phyloP scores from a whole-genome alignment of 2,329 filamentous ascomycete species.

The Aspergillus unguis region DNA sequence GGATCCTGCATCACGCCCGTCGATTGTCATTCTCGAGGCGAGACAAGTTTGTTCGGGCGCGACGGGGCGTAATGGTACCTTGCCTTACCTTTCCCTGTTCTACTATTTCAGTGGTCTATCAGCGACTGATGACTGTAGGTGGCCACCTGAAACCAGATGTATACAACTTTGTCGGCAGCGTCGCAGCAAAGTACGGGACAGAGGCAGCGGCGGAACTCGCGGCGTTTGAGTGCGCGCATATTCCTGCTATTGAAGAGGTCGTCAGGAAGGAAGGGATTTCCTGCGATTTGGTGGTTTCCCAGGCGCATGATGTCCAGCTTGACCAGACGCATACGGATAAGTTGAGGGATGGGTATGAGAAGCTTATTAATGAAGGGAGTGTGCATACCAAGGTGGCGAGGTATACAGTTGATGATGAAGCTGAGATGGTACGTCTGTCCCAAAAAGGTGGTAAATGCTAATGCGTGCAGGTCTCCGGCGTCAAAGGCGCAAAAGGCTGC shows the following conservation, averaged over 20 bases:
- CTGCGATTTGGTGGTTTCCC: slow-evolving; percentile 42
- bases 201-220: slow-evolving; percentile 38
- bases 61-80: slow-evolving; percentile 41
- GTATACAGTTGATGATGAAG: background rate
- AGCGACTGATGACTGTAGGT: slow-evolving; percentile 5
- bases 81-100: background rate
- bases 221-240: slow-evolving; percentile 39
- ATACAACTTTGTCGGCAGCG: slow-evolving; percentile 37
- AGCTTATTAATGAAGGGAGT: background rate
- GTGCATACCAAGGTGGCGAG: background rate
- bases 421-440: background rate
- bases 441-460: background rate
- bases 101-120: background rate
- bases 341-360: background rate
- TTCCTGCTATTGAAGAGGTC: slow-evolving; percentile 39
- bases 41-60: slow-evolving; percentile 42
- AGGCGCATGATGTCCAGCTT: slow-evolving; percentile 40
- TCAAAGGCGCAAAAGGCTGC: slow-evolving; percentile 31
- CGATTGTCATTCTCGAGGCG: slow-evolving; percentile 41
- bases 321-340: slow-evolving; percentile 27
- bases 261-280: slow-evolving; percentile 43
- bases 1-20: slow-evolving; percentile 9
- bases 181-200: slow-evolving; percentile 31
- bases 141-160: slow-evolving; percentile 44
- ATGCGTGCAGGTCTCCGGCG: slow-evolving; percentile 2